Percentiles rank a stretch among this genome's conserved stretches.
Evolutionary conservation across 495 filamentous ascomycete genomes (phyloP).

Genomic region (Filosporella fistucella): DNA sequence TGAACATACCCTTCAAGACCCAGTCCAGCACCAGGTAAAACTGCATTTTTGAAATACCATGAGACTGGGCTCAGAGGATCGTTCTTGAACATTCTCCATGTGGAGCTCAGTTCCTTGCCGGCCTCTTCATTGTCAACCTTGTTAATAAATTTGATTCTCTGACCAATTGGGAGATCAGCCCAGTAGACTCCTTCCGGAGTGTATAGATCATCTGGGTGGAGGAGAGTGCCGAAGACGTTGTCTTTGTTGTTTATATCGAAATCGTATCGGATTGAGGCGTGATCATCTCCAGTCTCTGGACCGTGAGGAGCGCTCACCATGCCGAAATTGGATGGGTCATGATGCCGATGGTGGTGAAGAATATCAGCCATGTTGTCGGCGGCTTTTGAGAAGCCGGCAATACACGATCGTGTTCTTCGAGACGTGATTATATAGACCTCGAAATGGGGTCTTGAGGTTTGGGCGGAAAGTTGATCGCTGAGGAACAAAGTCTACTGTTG

Average conservation of each 20-base stretch:
- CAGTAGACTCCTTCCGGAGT: slow-evolving; percentile 78
- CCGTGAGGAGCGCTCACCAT: slow-evolving; percentile 20
- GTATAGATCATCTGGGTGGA: slow-evolving; percentile 75
- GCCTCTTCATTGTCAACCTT: slow-evolving; percentile 62
- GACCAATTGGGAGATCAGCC: slow-evolving; percentile 68
- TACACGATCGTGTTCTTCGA: no score
- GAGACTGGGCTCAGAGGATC: slow-evolving; percentile 74
- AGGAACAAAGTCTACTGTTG: not conserved
- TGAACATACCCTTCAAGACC: slow-evolving; percentile 67
- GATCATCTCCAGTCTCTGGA: slow-evolving; percentile 24
- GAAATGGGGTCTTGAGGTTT: not conserved
- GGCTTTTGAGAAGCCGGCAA: not conserved
- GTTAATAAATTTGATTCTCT: slow-evolving; percentile 69
- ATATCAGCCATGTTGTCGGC: slow-evolving; percentile 10
- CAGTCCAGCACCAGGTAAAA: slow-evolving; percentile 83
- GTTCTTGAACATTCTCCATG: slow-evolving; percentile 72
- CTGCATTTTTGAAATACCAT: slow-evolving; percentile 84
- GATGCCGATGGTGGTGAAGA: slow-evolving; percentile 13
- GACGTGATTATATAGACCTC: no score
- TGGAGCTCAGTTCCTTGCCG: slow-evolving; percentile 53
- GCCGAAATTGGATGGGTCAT: slow-evolving; percentile 19
- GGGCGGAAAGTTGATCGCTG: not conserved
- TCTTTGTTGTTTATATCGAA: not conserved
- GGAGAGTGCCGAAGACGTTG: slow-evolving; percentile 11
- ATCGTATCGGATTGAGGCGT: not conserved